Evolutionary conservation across 2,329 filamentous ascomycete species (phyloP), one percentile per base, ranked within the genome.

Genomic region (Diaporthe destruens): DNA sequence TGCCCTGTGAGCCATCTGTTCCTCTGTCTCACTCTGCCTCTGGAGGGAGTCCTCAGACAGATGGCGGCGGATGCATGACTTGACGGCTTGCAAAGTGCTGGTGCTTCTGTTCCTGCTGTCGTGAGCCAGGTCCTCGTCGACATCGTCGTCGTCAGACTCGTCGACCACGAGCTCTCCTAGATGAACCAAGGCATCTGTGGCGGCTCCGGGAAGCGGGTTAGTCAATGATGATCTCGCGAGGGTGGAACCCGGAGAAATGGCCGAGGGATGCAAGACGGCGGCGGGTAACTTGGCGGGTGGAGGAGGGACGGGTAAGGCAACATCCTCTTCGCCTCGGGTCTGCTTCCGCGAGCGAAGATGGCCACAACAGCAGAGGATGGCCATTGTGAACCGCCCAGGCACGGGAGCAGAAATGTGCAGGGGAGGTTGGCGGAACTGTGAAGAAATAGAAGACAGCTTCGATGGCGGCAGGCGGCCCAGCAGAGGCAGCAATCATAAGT

Each of bases 1-100:
- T 36, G 87, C 88, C 75, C 88, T 84, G 36, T 88, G 83, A 67
- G 87, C 85, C 55, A 88, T 77, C 75, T 89, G 87, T 74, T 89
- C 87, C 32, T 88, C 82, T 59, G 85, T 88, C 63, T 82, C 84
- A 16, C 85, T 84, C 42, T 83, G 78, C 57, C 82, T 85, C 2
- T 78, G 76, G 9, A 84, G 79, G 5, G 80, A 82, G 25, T 86
- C 85, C 32, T 84, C 81, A 2, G 87, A 87, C 7, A 88, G 80
- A 49, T 84, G 85, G 56, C 82, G 82, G 71, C 83, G 81, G 20
- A 89, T 77, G 54, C 81, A 85, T 7, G 81, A 83, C 49, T 83
- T 85, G 42, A 90, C 84, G 3, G 80, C 80, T 42, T 83, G 82
- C 14, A 90, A 79, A 0, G 85, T 82, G 61, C 81, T 83, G 23